A percentile compares a stretch with the other conserved stretches of the same genome.
Conservation (phyloP, 495 filamentous ascomycete genomes). For the Neurospora pannonica region DNA sequence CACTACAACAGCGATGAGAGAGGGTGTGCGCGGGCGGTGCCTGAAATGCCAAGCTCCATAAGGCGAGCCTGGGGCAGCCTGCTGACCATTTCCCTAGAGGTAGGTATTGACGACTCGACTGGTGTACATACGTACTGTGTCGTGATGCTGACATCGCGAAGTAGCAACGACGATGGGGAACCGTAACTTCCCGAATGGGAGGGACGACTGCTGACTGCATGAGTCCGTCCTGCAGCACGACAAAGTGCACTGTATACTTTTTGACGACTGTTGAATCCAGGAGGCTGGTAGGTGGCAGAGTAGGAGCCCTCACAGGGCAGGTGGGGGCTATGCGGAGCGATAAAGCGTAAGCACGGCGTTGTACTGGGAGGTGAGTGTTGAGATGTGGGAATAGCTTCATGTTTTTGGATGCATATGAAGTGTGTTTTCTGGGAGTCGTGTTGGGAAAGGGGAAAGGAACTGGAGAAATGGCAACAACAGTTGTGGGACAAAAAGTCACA, state of each 20-base stretch:
- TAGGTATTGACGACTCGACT: neutral
- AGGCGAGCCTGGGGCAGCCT: neutral
- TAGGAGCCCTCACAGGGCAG: neutral
- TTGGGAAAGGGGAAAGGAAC: neutral
- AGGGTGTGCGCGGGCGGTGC: too few relatives aligned
- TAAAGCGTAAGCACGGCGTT: neutral
- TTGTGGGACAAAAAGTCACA: neutral
- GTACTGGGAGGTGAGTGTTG: neutral
- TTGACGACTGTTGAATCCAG: neutral
- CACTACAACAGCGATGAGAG: too few relatives aligned
- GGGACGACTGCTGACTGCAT: neutral
- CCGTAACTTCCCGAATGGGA: neutral
- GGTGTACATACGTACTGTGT: neutral
- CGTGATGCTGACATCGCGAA: neutral
- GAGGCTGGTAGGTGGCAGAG: neutral
- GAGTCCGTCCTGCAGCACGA: neutral
- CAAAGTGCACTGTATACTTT: neutral
- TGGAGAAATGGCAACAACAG: neutral
- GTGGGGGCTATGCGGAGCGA: neutral
- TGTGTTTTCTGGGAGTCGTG: neutral
- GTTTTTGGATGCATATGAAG: neutral
- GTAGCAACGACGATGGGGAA: neutral
- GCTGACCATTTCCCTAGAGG: neutral
- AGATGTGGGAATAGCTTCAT: neutral
- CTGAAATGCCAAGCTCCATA: neutral